Percentiles rank a stretch among this genome's conserved stretches.
phyloP scores from a whole-genome alignment of 306 rosid species.

The Cyclanthera cordifolia region DNA sequence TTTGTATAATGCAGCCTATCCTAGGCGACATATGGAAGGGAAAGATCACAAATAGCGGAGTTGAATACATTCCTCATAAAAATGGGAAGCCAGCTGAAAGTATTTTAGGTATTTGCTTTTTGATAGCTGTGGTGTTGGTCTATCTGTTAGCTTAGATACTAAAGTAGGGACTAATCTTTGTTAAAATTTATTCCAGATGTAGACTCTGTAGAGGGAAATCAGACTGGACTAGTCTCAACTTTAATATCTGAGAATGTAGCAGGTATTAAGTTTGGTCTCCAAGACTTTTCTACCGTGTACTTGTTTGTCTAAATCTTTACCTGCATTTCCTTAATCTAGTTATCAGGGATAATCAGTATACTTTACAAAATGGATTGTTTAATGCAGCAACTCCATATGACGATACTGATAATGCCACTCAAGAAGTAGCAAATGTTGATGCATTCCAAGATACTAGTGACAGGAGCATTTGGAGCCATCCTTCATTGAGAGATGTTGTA shows the following conservation, averaged over 20 bases:
- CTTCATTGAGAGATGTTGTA: slow-evolving; percentile 15
- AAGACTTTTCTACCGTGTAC: neutral
- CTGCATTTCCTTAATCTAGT: slow-evolving; percentile 1
- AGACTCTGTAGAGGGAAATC: slow-evolving; percentile 21
- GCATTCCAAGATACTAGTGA: neutral
- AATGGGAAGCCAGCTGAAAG: slow-evolving; percentile 27
- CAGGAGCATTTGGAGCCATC: slow-evolving; percentile 19
- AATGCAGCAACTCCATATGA: slow-evolving; percentile 11
- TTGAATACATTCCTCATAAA: slow-evolving; percentile 21
- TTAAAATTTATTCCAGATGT: slow-evolving; percentile 22
- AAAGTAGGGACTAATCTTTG: neutral
- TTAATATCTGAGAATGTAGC: neutral
- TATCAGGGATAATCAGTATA: neutral
- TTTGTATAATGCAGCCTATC: slow-evolving; percentile 22
- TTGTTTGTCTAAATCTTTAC: neutral
- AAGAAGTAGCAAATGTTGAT: slow-evolving; percentile 17
- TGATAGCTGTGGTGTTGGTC: slow-evolving; percentile 2
- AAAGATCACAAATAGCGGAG: slow-evolving; percentile 37
- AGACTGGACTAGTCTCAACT: slow-evolving; percentile 17
- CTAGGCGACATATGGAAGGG: slow-evolving; percentile 41
- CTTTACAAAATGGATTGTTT: slow-evolving; percentile 5
- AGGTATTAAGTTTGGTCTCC: slow-evolving; percentile 3
- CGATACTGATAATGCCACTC: slow-evolving; percentile 12
- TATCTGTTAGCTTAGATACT: neutral
- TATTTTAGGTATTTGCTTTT: slow-evolving; percentile 25